phyloP scores from a whole-genome alignment of 495 filamentous ascomycete species.

The Collariella sp. region DNA sequence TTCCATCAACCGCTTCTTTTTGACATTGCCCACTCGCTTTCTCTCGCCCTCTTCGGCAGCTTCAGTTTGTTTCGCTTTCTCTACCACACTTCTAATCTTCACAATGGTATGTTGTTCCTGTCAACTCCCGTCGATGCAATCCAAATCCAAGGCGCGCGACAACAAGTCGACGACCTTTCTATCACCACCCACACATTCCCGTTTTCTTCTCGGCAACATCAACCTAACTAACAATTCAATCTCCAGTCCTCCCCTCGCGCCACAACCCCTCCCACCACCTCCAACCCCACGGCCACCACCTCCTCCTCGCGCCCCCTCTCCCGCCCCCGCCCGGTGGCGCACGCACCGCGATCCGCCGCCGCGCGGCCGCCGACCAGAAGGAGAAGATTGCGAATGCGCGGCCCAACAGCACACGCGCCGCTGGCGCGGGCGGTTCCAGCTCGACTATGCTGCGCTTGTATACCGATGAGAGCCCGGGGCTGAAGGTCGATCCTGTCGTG shows the following conservation, averaged over 20 bases:
- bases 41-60: slow-evolving; percentile 18
- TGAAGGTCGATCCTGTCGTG: slow-evolving; percentile 95
- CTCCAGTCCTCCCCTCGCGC: slow-evolving; percentile 66
- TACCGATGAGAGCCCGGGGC: slow-evolving; percentile 91
- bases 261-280: slow-evolving; percentile 56
- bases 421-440: slow-evolving; percentile 89
- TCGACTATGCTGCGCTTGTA: slow-evolving; percentile 99
- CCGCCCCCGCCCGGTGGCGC: slow-evolving; percentile 89
- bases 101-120: slow-evolving; percentile 18
- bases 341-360: slow-evolving; percentile 85
- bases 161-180: background rate
- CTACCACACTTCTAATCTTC: slow-evolving; percentile 19
- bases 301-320: slow-evolving; percentile 66
- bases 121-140: background rate
- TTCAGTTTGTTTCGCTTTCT: slow-evolving; percentile 17
- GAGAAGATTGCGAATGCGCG: slow-evolving; percentile 86
- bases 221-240: background rate
- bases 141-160: background rate
- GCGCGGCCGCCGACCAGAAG: slow-evolving; percentile 90
- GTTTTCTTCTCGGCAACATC: background rate
- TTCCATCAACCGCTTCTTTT: slow-evolving; percentile 15
- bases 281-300: slow-evolving; percentile 37
- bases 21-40: slow-evolving; percentile 9
- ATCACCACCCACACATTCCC: background rate
- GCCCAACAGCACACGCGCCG: slow-evolving; percentile 82